phyloP scores from a whole-genome alignment of 257 asterid genomes.

The Avicennia marina region DNA sequence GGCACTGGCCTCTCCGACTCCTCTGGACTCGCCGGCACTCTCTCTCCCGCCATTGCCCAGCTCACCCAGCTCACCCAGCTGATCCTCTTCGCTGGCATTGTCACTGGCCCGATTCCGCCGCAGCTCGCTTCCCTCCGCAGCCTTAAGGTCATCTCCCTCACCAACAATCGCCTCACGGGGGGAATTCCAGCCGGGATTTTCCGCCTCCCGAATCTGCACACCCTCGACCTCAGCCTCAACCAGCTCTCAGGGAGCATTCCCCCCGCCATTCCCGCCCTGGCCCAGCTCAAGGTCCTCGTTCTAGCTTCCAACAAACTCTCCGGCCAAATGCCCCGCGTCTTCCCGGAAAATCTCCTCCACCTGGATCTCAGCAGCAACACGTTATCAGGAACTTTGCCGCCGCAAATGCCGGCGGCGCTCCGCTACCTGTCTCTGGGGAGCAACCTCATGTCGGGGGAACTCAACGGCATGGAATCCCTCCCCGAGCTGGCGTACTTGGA shows the following conservation, averaged over 20 bases:
- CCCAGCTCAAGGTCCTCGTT: conserved; percentile 36
- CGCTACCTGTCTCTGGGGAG: conserved; percentile 52
- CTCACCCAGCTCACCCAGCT: conserved; percentile 57
- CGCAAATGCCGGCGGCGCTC: conserved; percentile 41
- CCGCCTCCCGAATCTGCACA: conserved; percentile 48
- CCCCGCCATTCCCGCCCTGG: conserved; percentile 10
- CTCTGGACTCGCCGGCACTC: conserved; percentile 58
- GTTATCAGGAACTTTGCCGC: conserved; percentile 46
- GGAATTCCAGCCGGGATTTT: conserved; percentile 37
- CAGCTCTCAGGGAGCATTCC: conserved; percentile 47
- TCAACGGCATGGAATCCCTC: conserved; percentile 36
- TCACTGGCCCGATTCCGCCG: conserved; percentile 63
- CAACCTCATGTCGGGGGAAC: conserved; percentile 61
- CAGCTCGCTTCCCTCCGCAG: conserved; percentile 32
- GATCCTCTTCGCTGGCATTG: conserved; percentile 68
- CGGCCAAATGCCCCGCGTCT: conserved; percentile 32
- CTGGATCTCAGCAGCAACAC: conserved; percentile 52
- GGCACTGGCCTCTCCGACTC: conserved; percentile 76
- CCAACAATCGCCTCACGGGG: conserved; percentile 63
- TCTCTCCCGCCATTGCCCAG: conserved; percentile 42
- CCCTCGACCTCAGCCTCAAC: conserved; percentile 72
- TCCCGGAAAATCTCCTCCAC: conserved; percentile 51
- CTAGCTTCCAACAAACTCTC: conserved; percentile 41
- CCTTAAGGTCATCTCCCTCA: conserved; percentile 56
- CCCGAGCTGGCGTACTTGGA: conserved; percentile 54